These are phyloP conservation scores for Mrakia hoshinonis DNA, from an alignment of 768 basidiomycete genomes.

Conservation along the genomic window DNA sequence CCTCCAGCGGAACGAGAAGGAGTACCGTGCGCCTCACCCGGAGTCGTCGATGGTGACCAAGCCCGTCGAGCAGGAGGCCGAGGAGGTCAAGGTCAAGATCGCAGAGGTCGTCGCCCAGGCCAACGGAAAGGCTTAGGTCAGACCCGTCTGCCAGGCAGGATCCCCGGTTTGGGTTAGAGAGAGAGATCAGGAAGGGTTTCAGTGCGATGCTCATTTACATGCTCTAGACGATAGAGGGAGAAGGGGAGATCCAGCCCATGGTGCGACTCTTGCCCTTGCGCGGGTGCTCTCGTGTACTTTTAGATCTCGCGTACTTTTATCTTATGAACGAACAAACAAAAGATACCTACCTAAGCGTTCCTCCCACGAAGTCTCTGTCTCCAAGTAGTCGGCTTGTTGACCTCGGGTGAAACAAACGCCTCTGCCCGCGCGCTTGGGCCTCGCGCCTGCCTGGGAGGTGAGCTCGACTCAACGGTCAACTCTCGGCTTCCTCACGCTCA, in stretches of 20 bases:
- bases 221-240: conserved; percentile 6
- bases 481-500: background rate
- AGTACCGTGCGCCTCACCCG: conserved; percentile 40
- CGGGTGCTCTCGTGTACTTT: background rate
- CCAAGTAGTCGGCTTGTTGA: background rate
- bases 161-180: background rate
- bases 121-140: background rate
- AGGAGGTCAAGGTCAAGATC: conserved; percentile 3
- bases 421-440: background rate
- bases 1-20: conserved; percentile 53
- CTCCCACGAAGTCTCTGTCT: background rate
- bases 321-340: background rate
- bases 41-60: conserved; percentile 33
- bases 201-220: conserved; percentile 10
- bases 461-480: background rate
- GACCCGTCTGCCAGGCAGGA: background rate
- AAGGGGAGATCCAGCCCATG: background rate
- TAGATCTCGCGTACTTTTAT: background rate
- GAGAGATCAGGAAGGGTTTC: background rate
- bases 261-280: background rate
- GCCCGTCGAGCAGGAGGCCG: background rate
- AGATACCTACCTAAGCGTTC: background rate
- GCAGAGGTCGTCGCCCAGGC: background rate
- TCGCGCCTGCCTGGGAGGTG: background rate
- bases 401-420: background rate